Evolutionary conservation across 495 filamentous ascomycete species (phyloP), one percentile per base, ranked within the genome.

Genomic region (Hypoxylon cercidicola): DNA sequence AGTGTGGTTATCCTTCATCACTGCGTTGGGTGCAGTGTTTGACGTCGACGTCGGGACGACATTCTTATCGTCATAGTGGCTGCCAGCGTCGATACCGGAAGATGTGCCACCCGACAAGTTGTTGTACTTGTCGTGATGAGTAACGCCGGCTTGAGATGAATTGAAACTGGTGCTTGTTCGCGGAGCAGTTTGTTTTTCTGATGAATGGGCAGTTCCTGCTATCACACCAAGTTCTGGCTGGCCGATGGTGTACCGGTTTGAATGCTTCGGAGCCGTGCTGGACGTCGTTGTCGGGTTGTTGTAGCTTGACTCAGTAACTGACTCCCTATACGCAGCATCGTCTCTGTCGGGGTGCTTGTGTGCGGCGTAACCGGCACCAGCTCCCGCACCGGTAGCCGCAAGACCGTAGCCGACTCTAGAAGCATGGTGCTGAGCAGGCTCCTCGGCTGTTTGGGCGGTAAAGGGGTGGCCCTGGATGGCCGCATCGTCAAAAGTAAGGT

Each of bases 121-220:
- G 23, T 70, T 68, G 40, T 74, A 68, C 12, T 72, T 43, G 49
- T 64, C 59, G 4, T 61, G 46, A 1, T 59, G 61, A 25, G 32
- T 60, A 7, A 37, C 25, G 21, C 49, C n/a, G 4, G 50, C 20
- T 4, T 20, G 37, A n/a, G 62, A 50, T 7, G 19, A 35, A 3
- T 37, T 28, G 7, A 28, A 3, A 28, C 30, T 53, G 11, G 44
- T 34, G n/a, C 25, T 16, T 2, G 46, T n/a, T 13, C 46, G 21
- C 2, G 58, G 55, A 0, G 28, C 13, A 19, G 13, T 5, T 39
- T 54, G 39, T 7, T 49, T 54, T 16, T 57, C 37, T 3, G 54
- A 47, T 2, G 54, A 15, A 16, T 0, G 13, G 4, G 43, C 1
- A 30, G 53, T 16, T 0, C 13, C n/a, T 19, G 30, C 1, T 2